These are phyloP conservation scores for Huntiella moniliformis DNA, from an alignment of 2,329 filamentous ascomycete species.

Conservation along the genomic window DNA sequence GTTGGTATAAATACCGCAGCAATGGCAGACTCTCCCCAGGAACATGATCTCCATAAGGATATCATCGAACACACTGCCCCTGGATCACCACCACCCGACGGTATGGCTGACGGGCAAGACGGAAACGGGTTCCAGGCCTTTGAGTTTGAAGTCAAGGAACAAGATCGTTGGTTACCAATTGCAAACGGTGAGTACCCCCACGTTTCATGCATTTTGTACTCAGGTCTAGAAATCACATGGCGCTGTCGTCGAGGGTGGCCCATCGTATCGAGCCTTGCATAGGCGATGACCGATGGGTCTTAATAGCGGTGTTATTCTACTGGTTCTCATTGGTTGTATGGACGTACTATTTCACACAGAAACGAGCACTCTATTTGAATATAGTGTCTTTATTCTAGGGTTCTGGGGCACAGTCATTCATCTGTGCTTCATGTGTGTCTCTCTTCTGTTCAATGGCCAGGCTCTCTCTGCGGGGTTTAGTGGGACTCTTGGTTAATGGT, in stretches of 20 bases:
- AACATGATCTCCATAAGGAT: slow-evolving; percentile 66
- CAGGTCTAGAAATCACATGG: not conserved
- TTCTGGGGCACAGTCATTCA: no score
- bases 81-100: slow-evolving; percentile 26
- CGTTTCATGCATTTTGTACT: slow-evolving; percentile 14
- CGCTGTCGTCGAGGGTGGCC: not conserved
- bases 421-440: no score
- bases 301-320: no score
- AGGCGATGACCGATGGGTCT: no score
- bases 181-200: slow-evolving; percentile 78
- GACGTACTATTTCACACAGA: no score
- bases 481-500: no score
- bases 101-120: slow-evolving; percentile 76
- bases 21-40: slow-evolving; percentile 68
- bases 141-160: slow-evolving; percentile 98
- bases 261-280: no score
- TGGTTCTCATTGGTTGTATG: no score
- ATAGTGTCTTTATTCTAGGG: no score
- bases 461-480: no score
- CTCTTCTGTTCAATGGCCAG: no score
- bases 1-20: not conserved
- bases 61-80: slow-evolving; percentile 49
- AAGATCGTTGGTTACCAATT: slow-evolving; percentile 98
- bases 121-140: slow-evolving; percentile 53
- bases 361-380: no score